These are phyloP conservation scores for Macadamia integrifolia DNA, from an alignment of 164 flowering plant species.

Conservation along the genomic window DNA sequence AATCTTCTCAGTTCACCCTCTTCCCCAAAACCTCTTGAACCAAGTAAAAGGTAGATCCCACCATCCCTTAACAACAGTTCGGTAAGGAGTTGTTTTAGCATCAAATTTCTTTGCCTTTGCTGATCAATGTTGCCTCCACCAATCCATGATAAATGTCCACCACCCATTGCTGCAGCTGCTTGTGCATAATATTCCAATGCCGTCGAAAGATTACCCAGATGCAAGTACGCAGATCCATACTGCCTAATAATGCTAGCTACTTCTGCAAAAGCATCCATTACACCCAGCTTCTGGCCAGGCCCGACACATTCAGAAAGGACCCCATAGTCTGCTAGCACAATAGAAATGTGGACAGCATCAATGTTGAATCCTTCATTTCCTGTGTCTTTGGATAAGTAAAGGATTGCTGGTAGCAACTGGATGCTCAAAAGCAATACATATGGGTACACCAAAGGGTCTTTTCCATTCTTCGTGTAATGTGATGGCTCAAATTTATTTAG, in stretches of 20 bases:
- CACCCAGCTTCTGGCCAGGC: slow-evolving; percentile 52
- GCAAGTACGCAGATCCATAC: slow-evolving; percentile 72
- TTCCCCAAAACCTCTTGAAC: slow-evolving; percentile 84
- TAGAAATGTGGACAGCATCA: slow-evolving; percentile 78
- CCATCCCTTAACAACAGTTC: slow-evolving; percentile 79
- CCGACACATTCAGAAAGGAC: slow-evolving; percentile 71
- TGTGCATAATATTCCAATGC: slow-evolving; percentile 92
- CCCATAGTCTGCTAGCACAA: slow-evolving; percentile 80
- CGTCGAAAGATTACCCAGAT: slow-evolving; percentile 56
- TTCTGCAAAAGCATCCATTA: slow-evolving; percentile 93
- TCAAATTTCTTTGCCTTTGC: slow-evolving; percentile 74
- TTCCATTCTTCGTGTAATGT: slow-evolving; percentile 91
- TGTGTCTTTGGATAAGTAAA: slow-evolving; percentile 63
- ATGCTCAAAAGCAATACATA: slow-evolving; percentile 86
- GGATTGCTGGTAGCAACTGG: slow-evolving; percentile 76
- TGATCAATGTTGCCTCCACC: slow-evolving; percentile 71
- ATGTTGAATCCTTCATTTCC: slow-evolving; percentile 75
- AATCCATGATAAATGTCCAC: slow-evolving; percentile 85
- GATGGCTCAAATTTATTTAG: slow-evolving; percentile 92
- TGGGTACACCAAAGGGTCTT: slow-evolving; percentile 93
- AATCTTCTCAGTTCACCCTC: slow-evolving; percentile 84
- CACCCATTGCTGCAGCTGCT: slow-evolving; percentile 94
- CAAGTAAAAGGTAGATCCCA: slow-evolving; percentile 79
- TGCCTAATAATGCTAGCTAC: slow-evolving; percentile 82
- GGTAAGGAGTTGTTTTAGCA: slow-evolving; percentile 86